Evolutionary conservation across 495 filamentous ascomycete genomes (phyloP), one percentile per base, ranked within the genome.

Genomic region (Tuber brumale): DNA sequence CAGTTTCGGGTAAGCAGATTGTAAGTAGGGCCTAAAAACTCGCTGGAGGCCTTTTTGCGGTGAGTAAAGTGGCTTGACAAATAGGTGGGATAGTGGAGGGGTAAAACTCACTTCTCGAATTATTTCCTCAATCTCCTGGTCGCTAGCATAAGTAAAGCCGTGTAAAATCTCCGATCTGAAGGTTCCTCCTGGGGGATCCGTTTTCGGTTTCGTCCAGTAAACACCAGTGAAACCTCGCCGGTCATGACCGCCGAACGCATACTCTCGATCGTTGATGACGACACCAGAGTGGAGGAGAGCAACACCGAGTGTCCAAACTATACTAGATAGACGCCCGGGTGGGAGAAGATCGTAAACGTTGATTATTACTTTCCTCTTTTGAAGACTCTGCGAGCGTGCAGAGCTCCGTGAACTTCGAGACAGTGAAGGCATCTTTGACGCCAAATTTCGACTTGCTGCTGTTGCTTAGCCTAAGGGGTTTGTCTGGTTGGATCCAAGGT

Each of bases 191-290:
- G 92, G 91, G 2, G 92, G 92, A 43, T 90, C 89, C 3, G 86
- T 86, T 71, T 85, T 85, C 0, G 92, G 92, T 76, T 85, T 88
- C 12, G 91, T 94, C 89, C 89, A 92, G 84, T 94, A 95, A 10
- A 94, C 92, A 43, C 92, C 92, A 9, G 90, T 92, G 48, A 89
- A 81, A 7, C 86, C 87, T n/a, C 81, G 87, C 70, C 86, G 85
- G 80, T 92, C 88, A 82, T 95, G 92, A 0, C 92, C 92, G n/a
- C 92, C 92, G 79, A 90, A 95, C 6, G 92, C 92, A 81, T 94
- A 95, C 85, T 95, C 92, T 66, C 86, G 87, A 72, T 90, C 88
- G 76, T 89, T 88, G 80, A 95, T 91, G n/a, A 92, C 89, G 51
- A 95, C 90, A 72, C 91, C 92, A 3, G 92, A 91, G 83, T 95